phyloP scores from a whole-genome alignment of 208 protist genomes.

The Acanthamoeba royreba region DNA sequence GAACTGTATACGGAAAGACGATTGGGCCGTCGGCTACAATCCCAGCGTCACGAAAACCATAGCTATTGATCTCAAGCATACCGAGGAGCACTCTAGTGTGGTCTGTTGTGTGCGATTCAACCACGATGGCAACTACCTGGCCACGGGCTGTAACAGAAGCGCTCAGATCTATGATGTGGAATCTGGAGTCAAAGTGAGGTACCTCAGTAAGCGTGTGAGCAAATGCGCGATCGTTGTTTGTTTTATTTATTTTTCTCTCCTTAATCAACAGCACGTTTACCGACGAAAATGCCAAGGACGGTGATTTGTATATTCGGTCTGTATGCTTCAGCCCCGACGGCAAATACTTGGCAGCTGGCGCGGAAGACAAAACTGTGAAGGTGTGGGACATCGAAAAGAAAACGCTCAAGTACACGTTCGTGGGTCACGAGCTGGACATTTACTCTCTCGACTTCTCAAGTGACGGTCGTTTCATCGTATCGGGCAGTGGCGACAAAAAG shows the following conservation, averaged over 20 bases:
- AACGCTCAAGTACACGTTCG: constrained; percentile 60
- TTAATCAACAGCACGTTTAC: constrained; percentile 48
- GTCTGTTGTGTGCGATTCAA: constrained; percentile 74
- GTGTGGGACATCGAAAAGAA: constrained; percentile 73
- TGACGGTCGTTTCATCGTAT: constrained; percentile 73
- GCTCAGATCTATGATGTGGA: constrained; percentile 74
- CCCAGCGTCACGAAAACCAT: constrained; percentile 62
- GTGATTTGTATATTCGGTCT: constrained; percentile 79
- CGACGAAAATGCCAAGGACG: constrained; percentile 57
- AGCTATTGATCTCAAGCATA: constrained; percentile 65
- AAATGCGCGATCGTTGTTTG: not conserved
- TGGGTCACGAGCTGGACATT: constrained; percentile 79
- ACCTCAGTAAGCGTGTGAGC: not conserved
- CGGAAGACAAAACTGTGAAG: constrained; percentile 86
- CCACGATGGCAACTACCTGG: constrained; percentile 59
- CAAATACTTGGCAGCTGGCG: constrained; percentile 86
- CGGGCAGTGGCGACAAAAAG: constrained; percentile 78
- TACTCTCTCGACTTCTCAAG: constrained; percentile 79
- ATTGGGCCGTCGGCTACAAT: constrained; percentile 57
- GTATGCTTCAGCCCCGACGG: constrained; percentile 81
- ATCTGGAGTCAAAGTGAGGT: constrained; percentile 69
- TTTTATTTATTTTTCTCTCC: not conserved
- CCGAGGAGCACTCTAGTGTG: constrained; percentile 63
- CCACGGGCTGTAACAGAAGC: constrained; percentile 70
- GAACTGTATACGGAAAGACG: constrained; percentile 29